Base-by-base conservation (phyloP, 352 stramenopile genomes). In the Peronospora farinosa region DNA sequence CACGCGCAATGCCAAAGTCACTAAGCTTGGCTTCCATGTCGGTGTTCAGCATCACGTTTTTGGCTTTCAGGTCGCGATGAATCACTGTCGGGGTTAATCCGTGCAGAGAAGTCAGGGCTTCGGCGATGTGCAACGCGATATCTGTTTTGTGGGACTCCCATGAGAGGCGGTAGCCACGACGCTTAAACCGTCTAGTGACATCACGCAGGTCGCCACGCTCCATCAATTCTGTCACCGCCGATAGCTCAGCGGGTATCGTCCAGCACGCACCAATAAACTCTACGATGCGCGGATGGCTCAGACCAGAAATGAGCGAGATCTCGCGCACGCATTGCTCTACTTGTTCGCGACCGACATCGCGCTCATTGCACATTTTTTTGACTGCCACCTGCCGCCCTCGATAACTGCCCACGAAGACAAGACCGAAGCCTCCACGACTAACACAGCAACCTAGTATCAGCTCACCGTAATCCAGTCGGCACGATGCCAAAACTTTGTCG, bases 21-120 rank as follows among this genome's bases (percentile, higher is more conserved):
- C 73, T 87, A 15, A 89, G 57, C 36, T 89, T 89, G 21, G 75
- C 75, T 32, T 84, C 62, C 63, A 79, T 65, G 11, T 81, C 59
- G 9, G 54, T 47, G 47, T 75, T 72, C 33, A 74, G 35, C 32
- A 78, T 23, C 43, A 78, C 63, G 32, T 78, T 78, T 47, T 78
- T 78, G 39, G 57, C 53, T 54, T 78, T 78, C 17, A 78, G 55
- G 31, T 78, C 68, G 9, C 68, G 65, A 15, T 84, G 61, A 27
- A 79, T 71, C 17, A 82, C 58, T n/a, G 63, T 81, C n/a, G 75
- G 75, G 21, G 56, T 70, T 5, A 84, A 48, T 25, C 71, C 73
- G 46, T 89, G 78, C 31, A 87, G 39, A 44, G 86, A 88, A 17
- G 54, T 60, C 38, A 88, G 56, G n/a, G 62, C 78, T 19, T 84